Conservation (phyloP, 108 stramenopile genomes). For the Chaetoceros muelleri region DNA sequence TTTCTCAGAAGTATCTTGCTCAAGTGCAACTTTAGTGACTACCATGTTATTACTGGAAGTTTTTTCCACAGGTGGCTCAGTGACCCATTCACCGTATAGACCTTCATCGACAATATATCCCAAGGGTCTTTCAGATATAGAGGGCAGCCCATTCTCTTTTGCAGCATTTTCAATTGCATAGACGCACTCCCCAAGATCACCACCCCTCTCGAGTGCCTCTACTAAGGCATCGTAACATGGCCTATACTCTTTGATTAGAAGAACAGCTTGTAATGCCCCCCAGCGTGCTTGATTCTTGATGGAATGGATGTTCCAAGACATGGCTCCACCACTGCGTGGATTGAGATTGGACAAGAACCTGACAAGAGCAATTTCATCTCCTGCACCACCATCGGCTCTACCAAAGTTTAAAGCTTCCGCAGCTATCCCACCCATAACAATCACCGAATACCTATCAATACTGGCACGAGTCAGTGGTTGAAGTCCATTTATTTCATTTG, state of each 20-base stretch:
- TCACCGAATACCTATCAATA: slow-evolving; percentile 85
- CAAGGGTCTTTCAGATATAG: slow-evolving; percentile 32
- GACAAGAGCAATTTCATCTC: slow-evolving; percentile 85
- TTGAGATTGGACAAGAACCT: slow-evolving; percentile 48
- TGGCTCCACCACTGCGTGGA: slow-evolving; percentile 3
- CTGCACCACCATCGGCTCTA: slow-evolving; percentile 82
- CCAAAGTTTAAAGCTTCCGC: slow-evolving; percentile 83
- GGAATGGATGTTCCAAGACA: slow-evolving; percentile 37
- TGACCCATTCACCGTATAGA: slow-evolving; percentile 40
- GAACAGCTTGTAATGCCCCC: slow-evolving; percentile 71
- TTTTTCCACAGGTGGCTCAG: slow-evolving; percentile 14
- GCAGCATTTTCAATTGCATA: slow-evolving; percentile 81
- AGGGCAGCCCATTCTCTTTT: slow-evolving; percentile 27
- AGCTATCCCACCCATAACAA: slow-evolving; percentile 93
- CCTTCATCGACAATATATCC: slow-evolving; percentile 59
- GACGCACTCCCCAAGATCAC: slow-evolving; percentile 65
- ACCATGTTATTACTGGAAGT: not conserved
- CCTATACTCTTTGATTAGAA: slow-evolving; percentile 66
- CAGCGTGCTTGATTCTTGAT: slow-evolving; percentile 83
- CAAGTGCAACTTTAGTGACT: too few relatives aligned
- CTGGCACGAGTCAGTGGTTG: slow-evolving; percentile 50
- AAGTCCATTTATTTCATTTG: slow-evolving; percentile 44
- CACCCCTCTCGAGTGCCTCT: slow-evolving; percentile 67
- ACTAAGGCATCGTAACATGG: slow-evolving; percentile 77
- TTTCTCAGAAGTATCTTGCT: too few relatives aligned